Base-by-base conservation (phyloP, 2,329 filamentous ascomycete species). In the Graphiopsis chlorocephala region DNA sequence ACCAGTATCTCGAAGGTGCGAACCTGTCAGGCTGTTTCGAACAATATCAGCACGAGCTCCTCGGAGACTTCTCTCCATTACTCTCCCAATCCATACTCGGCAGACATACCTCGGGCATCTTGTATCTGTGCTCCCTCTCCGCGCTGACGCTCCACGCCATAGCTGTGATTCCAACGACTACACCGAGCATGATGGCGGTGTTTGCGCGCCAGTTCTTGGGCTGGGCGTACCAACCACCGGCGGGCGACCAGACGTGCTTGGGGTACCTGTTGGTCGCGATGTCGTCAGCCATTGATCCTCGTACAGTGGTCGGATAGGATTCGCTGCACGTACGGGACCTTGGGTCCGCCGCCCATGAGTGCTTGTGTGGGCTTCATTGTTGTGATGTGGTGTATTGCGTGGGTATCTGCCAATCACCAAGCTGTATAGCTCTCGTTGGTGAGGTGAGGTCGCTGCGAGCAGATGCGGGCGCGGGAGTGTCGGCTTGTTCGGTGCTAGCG, bases 211-310 rank as follows among this genome's bases (percentile, higher is more conserved):
- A 99, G 85, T 99, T 99, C 71, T 86, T 84, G 62, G 95, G 95
- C 78, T 96, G 94, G 63, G 90, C 83, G 81, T 99, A 99, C 95
- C 95, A 99, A 81, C 95, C 95, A 85, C 95, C 95, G 70, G 94
- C 85, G 68, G 95, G 95, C 76, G 95, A 98, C 95, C 95, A 99
- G 85, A 99, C 92, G 85, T 99, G 94, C 64, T 73, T 74, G 26
- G 72, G 71, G 69, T 75, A 74, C 65, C 69, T 75, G 67, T 62
- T 61, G 38, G 56, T 28, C 20, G 57, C 52, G 31, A 63, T 29
- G 52, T 31, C 12, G 65, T 69, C 64, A 71, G 68, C 67, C 62
- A 68, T 69, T 70, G 69, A 26, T 12, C 45, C 26, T 50, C 38
- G 23, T n/a, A 26, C 50, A 5, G 12, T 14, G 4, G 28, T 3